A percentile compares a stretch with the other conserved stretches of the same genome.
These are phyloP conservation scores for Claviceps digitariae DNA, from an alignment of 2,329 filamentous ascomycete genomes.

Conservation along the genomic window DNA sequence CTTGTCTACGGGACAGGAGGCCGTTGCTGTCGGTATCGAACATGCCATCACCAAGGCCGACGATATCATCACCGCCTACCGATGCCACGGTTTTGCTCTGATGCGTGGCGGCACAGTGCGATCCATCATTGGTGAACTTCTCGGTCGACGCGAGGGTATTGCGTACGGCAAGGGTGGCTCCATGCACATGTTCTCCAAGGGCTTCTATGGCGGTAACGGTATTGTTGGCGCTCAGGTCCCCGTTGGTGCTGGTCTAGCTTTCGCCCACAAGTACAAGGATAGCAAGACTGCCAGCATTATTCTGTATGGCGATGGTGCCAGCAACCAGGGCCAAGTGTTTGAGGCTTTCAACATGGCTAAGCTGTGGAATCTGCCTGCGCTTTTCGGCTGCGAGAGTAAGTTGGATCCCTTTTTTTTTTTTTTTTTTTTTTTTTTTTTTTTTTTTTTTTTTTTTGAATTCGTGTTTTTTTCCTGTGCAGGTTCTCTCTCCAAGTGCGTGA, in stretches of 20 bases:
- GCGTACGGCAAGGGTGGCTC: constrained; percentile 98
- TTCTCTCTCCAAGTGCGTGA: background rate
- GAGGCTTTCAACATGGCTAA: constrained; percentile 99
- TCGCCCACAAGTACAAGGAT: constrained; percentile 87
- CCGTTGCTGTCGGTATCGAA: constrained; percentile 92
- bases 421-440: no score
- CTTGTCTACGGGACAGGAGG: constrained; percentile 94
- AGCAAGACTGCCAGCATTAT: constrained; percentile 78
- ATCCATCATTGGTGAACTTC: constrained; percentile 89
- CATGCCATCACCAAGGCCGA: constrained; percentile 84
- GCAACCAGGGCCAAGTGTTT: constrained; percentile 98
- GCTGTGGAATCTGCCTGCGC: constrained; percentile 89
- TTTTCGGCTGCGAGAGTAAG: constrained; percentile 97
- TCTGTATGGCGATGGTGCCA: constrained; percentile 94
- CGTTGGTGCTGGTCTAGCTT: constrained; percentile 89
- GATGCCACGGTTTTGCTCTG: constrained; percentile 95
- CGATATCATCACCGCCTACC: constrained; percentile 94
- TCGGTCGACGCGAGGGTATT: constrained; percentile 91
- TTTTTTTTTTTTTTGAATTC: no score
- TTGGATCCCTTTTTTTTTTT: constrained; percentile 12
- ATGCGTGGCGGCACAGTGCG: constrained; percentile 89
- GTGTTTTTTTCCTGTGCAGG: no score
- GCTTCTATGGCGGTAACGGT: constrained; percentile 97
- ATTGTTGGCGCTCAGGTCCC: constrained; percentile 98
- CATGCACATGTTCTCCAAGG: constrained; percentile 99